Percentiles rank a stretch among this genome's conserved stretches.
These are phyloP conservation scores for Phytophthora sp. DNA, from an alignment of 352 stramenopile genomes.

Conservation along the genomic window DNA sequence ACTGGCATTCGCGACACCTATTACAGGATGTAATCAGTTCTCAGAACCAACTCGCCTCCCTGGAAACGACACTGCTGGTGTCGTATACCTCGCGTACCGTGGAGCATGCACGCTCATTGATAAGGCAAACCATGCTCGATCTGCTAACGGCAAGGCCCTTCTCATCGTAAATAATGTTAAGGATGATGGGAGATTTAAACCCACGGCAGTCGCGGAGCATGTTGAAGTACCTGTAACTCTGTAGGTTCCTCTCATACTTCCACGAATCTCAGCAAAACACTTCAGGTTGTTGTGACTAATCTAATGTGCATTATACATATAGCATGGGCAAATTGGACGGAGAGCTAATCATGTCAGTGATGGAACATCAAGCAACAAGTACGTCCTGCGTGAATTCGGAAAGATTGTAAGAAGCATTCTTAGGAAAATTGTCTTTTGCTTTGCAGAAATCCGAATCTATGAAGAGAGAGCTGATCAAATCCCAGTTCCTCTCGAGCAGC, in stretches of 20 bases:
- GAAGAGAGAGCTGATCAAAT: conserved; percentile 39
- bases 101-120: conserved; percentile 73
- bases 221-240: conserved; percentile 61
- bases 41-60: conserved; percentile 9
- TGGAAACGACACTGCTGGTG: not conserved
- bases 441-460: conserved; percentile 30
- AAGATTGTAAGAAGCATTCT: no score
- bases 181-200: conserved; percentile 59
- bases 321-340: conserved; percentile 73
- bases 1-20: conserved; percentile 43
- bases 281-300: not conserved
- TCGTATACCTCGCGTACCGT: conserved; percentile 57
- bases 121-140: conserved; percentile 49
- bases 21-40: conserved; percentile 45
- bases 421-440: not conserved
- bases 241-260: conserved; percentile 28
- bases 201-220: conserved; percentile 32
- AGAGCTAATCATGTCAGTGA: conserved; percentile 63
- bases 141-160: conserved; percentile 43
- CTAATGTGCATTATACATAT: not conserved
- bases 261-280: not conserved
- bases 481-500: conserved; percentile 25
- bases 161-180: conserved; percentile 75
- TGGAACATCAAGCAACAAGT: conserved; percentile 59
- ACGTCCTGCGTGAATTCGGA: conserved; percentile 2